Conservation (phyloP, 805 yeast genomes). For the Peterozyma xylosa region DNA sequence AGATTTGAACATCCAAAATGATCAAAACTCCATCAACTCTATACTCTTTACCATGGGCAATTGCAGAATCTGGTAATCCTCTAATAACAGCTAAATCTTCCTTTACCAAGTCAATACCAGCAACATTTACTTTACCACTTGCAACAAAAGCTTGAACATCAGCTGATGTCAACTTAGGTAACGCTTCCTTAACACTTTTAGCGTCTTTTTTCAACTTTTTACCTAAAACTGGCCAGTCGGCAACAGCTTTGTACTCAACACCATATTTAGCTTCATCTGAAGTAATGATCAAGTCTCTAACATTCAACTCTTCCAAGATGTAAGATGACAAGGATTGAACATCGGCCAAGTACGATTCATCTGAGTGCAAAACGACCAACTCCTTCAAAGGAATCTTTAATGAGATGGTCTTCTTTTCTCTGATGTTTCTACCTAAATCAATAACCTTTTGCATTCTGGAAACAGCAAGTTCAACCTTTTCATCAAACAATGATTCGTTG, state of each 20-base stretch:
- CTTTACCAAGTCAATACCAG: slow-evolving; percentile 76
- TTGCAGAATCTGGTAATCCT: slow-evolving; percentile 68
- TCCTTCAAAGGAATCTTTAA: slow-evolving; percentile 91
- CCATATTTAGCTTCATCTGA: slow-evolving; percentile 87
- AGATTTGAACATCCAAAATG: slow-evolving; percentile 79
- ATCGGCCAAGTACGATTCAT: slow-evolving; percentile 66
- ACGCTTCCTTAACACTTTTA: slow-evolving; percentile 88
- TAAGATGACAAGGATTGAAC: slow-evolving; percentile 70
- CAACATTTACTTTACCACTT: slow-evolving; percentile 73
- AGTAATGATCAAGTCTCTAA: slow-evolving; percentile 81
- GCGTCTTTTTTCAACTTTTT: slow-evolving; percentile 94
- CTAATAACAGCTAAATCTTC: slow-evolving; percentile 90
- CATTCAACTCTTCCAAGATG: slow-evolving; percentile 85
- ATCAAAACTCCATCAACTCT: slow-evolving; percentile 88
- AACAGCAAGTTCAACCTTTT: slow-evolving; percentile 79
- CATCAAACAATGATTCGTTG: slow-evolving; percentile 74
- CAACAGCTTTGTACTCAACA: slow-evolving; percentile 89
- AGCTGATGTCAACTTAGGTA: slow-evolving; percentile 73
- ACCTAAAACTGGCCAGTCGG: slow-evolving; percentile 99
- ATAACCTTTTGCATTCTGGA: slow-evolving; percentile 95
- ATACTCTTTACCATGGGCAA: slow-evolving; percentile 69
- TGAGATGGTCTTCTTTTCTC: slow-evolving; percentile 92
- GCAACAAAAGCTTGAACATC: slow-evolving; percentile 73
- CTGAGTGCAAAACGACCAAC: slow-evolving; percentile 79
- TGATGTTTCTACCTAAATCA: slow-evolving; percentile 91